Percentiles rank a stretch among this genome's conserved stretches.
Conservation (phyloP, 192 early-diverging fungal species). For the Coemansia sp. region DNA sequence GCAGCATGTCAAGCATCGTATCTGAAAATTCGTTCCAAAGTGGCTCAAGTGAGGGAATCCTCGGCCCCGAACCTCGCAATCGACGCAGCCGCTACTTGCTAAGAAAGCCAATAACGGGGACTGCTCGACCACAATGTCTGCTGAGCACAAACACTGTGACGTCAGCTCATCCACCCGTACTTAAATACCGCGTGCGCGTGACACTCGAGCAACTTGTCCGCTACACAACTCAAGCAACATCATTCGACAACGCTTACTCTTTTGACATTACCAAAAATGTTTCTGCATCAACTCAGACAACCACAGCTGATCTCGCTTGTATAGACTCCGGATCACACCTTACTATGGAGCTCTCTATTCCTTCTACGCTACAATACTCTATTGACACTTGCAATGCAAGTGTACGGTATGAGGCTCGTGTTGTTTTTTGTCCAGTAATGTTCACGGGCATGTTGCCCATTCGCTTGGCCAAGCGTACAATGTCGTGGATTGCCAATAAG, state of each 20-base stretch:
- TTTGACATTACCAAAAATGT: neutral
- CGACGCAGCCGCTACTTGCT: neutral
- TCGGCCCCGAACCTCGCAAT: neutral
- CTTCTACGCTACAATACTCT: neutral
- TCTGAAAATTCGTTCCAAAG: neutral
- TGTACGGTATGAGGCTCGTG: neutral
- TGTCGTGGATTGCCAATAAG: neutral
- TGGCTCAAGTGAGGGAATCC: neutral
- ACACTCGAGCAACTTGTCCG: neutral
- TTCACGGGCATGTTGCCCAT: neutral
- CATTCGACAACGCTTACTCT: too few species aligned
- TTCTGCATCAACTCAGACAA: neutral
- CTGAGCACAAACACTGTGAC: neutral
- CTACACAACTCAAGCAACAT: neutral
- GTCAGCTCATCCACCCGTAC: neutral
- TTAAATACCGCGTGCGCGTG: neutral
- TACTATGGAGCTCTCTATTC: neutral
- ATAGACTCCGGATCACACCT: neutral
- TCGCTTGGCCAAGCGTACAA: neutral
- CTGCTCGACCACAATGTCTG: neutral
- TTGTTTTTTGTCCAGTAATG: neutral
- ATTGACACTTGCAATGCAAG: neutral
- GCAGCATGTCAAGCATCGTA: neutral
- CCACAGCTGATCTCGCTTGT: neutral
- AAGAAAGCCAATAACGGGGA: neutral